These are phyloP conservation scores for Vanrija sp. DNA, from an alignment of 1,284 basidiomycete genomes.

Conservation along the genomic window DNA sequence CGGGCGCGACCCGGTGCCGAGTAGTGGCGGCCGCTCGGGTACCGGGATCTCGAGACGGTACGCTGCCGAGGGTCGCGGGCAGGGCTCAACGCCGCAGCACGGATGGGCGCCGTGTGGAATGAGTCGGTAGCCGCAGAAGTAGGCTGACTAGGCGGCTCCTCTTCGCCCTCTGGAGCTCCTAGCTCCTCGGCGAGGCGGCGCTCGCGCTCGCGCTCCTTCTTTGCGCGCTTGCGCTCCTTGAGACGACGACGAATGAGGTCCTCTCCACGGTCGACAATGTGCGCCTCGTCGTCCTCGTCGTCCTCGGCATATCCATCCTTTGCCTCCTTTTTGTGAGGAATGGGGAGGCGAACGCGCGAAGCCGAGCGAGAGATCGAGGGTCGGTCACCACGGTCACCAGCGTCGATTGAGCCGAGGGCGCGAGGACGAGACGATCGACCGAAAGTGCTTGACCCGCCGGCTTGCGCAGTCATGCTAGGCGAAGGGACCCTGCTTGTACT, in stretches of 20 bases:
- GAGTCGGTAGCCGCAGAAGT: background rate
- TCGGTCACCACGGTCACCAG: background rate
- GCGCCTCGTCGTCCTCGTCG: conserved; percentile 52
- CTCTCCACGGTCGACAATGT: conserved; percentile 54
- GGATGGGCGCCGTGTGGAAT: background rate
- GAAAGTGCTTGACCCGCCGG: background rate
- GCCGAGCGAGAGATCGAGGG: conserved; percentile 9
- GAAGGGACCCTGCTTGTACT: background rate
- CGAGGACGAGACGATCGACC: conserved; percentile 1
- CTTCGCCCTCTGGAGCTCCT: conserved; percentile 21
- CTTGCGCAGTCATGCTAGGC: background rate
- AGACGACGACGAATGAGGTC: conserved; percentile 55
- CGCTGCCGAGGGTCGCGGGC: too few relatives aligned
- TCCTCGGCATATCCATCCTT: background rate
- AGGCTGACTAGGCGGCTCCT: conserved; percentile 3
- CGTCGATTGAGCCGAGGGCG: background rate
- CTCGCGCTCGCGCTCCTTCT: conserved; percentile 29
- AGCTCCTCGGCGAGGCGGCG: conserved; percentile 14
- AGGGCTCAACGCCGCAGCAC: background rate
- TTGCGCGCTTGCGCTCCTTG: conserved; percentile 51
- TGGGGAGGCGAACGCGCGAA: conserved; percentile 10
- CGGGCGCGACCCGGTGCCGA: background rate
- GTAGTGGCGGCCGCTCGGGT: background rate
- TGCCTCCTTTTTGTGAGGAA: conserved; percentile 1
- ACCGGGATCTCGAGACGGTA: background rate